A percentile compares a stretch with the other conserved stretches of the same genome.
phyloP scores from a whole-genome alignment of 441 rosid genomes.

The Erodium texanum region DNA sequence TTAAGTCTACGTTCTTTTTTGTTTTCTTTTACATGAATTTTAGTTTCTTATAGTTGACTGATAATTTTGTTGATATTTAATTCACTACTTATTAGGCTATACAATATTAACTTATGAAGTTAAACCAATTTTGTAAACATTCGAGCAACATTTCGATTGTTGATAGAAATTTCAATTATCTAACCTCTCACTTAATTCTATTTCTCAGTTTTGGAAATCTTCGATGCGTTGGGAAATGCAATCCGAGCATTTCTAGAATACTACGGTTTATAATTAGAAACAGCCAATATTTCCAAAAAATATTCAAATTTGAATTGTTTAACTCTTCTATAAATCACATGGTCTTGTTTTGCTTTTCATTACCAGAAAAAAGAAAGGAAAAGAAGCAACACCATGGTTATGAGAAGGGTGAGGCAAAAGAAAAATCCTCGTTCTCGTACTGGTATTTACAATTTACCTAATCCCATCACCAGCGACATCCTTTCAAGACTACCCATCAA shows the following conservation, averaged over 20 bases:
- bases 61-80: not conserved
- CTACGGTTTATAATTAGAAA: not conserved
- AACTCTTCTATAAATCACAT: not conserved
- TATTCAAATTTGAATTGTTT: not conserved
- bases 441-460: not conserved
- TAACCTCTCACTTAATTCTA: not conserved
- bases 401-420: not conserved
- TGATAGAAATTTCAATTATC: not conserved
- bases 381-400: not conserved
- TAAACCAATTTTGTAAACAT: not conserved
- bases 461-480: not conserved
- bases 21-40: not conserved
- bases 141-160: not conserved
- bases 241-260: not conserved
- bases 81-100: not conserved
- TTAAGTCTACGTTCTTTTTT: not conserved
- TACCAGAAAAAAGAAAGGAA: not conserved
- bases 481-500: constrained; percentile 7
- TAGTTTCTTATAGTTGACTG: not conserved
- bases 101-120: not conserved
- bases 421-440: not conserved
- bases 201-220: not conserved
- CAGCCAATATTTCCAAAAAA: not conserved
- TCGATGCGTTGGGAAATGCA: not conserved
- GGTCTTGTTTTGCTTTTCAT: not conserved